Percentiles rank a stretch among this genome's conserved stretches.
These are phyloP conservation scores for Ustilago sp. DNA, from an alignment of 1,284 basidiomycete genomes.

Conservation along the genomic window DNA sequence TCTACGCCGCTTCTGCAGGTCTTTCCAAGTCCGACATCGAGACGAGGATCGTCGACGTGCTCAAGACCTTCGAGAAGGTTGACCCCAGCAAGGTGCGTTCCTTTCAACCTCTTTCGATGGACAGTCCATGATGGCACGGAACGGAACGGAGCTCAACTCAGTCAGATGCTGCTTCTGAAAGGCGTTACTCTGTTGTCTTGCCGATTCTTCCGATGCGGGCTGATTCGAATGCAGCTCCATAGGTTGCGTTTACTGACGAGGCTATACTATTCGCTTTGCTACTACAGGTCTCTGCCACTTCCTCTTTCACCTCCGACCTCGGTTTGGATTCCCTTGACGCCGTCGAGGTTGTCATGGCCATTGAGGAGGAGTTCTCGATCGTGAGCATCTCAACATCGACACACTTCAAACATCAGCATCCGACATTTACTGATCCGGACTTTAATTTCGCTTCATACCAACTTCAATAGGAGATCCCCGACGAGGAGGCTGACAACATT, in stretches of 20 bases:
- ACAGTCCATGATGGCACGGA: not conserved
- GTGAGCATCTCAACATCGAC: conserved; percentile 23
- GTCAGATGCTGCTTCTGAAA: not conserved
- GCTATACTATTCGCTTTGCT: not conserved
- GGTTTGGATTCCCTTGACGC: conserved; percentile 96
- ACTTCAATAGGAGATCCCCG: conserved; percentile 85
- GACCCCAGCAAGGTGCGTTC: conserved; percentile 76
- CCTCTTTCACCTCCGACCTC: conserved; percentile 88
- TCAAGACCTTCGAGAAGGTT: conserved; percentile 96
- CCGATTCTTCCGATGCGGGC: too few relatives aligned
- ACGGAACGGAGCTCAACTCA: not conserved
- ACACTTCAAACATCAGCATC: not conserved
- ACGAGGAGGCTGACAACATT: conserved; percentile 98
- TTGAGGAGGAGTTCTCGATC: conserved; percentile 86
- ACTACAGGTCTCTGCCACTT: conserved; percentile 78
- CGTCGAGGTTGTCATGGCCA: conserved; percentile 99
- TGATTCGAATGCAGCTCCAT: too few relatives aligned
- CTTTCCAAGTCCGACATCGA: conserved; percentile 83
- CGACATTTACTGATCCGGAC: not conserved
- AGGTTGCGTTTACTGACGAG: conserved; percentile 12
- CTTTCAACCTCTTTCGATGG: not conserved
- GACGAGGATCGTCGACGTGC: conserved; percentile 84
- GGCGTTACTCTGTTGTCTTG: too few relatives aligned
- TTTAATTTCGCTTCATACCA: not conserved
- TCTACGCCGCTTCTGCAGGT: conserved; percentile 82